Evolutionary conservation across 768 basidiomycete species (phyloP), one percentile per base, ranked within the genome.

Genomic region (Nidula microcarpa): DNA sequence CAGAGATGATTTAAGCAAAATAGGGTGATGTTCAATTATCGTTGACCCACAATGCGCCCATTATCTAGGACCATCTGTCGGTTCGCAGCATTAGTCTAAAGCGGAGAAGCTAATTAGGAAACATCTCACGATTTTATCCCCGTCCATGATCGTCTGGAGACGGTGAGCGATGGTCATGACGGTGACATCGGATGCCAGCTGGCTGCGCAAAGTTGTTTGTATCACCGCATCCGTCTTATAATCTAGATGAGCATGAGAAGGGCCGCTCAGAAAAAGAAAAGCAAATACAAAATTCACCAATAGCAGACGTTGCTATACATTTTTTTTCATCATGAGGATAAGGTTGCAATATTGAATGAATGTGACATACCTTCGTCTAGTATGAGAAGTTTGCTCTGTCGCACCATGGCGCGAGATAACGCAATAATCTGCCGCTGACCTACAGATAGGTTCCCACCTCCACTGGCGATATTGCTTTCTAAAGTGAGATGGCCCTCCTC

Each of bases 341-440:
- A 46, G 14, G 23, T 46, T 46, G 43, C 8, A 43, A 18, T 11
- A 16, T 33, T 16, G 10, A 52, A 44, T n/a, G 9, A 52, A 47
- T 30, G 23, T 11, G 10, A 45, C 59, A 68, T 69, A 60, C 82
- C 83, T 68, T 84, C 83, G 62, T 82, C 84, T 35, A 85, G 65
- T 16, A 85, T 78, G 43, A 85, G 73, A 34, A 85, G 68, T 34
- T 78, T 74, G 63, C 79, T 83, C 37, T 75, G 70, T 13, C 80
- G 69, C 6, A 85, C 68, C 49, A 85, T 73, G 5, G 84, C 84
- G 33, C 84, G 71, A 5, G 84, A 82, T 64, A 84, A 71, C 10
- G 82, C 81, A 48, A 84, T 75, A 45, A 84, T 73, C 57, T 90
- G 87, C 10, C 86, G 65, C 60, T 89, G 86, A 23, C 87, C 87